Base-by-base conservation (phyloP, 208 protist species). In the Phytomonas sp. region DNA sequence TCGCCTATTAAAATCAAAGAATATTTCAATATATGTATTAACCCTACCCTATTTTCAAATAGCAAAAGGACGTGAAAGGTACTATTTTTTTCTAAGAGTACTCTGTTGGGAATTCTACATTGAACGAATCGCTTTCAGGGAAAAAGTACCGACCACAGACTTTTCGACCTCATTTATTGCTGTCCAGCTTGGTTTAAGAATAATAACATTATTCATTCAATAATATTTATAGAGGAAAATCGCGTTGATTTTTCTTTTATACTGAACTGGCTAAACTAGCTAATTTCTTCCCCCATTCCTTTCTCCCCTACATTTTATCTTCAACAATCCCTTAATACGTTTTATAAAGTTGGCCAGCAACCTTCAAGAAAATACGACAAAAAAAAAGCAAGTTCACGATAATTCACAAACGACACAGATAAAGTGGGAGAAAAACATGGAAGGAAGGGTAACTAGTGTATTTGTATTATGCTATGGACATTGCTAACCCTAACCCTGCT, bases 401-500 rank as follows among this genome's bases (percentile, higher is more conserved):
- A 74, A 32, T 34, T 59, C 8, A 73, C 40, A 26, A 73, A 66
- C 31, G 72, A 31, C 66, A 75, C 68, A 17, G 53, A 33, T 63
- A 59, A 73, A 62, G 29, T 37, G 46, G 71, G 53, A 56, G 32
- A 70, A 71, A 71, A 3, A 62, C 37, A 77, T 63, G 73, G 60
- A 30, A 73, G 33, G 33, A 72, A 46, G 32, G n/a, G 30, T 56
- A 73, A 43, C n/a, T 60, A 65, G 30, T 60, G 46, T 56, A 26
- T 56, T 56, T 56, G 46, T 23, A 56, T 28, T 67, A 51, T 29
- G 0, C 68, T 70, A 11, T 8, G 0, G 46, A 26, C 5, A 56
- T 26, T 56, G 46, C 46, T 23, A 56, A 56, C 46, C 26, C 23
- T 17, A 26, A 56, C 46, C 46, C 8, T 23, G 46, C 20, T 23